A percentile compares a stretch with the other conserved stretches of the same genome.
These are phyloP conservation scores for Kazachstania bromeliacearum DNA, from an alignment of 805 yeast genomes.

Conservation along the genomic window DNA sequence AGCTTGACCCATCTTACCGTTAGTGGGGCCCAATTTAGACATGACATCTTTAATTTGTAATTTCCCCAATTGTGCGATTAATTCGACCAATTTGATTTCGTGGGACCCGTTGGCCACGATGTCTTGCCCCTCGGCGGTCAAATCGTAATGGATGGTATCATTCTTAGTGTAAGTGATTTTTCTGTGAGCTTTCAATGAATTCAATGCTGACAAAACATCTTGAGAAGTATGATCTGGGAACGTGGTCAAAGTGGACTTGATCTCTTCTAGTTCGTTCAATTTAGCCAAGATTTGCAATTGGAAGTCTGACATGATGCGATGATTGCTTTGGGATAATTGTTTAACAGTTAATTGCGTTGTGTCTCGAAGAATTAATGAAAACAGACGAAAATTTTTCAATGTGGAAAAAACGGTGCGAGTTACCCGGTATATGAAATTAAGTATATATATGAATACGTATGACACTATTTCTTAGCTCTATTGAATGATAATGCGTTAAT, in stretches of 20 bases:
- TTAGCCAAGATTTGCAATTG: conserved; percentile 54
- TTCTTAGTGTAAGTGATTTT: conserved; percentile 67
- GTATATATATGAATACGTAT: too few species aligned
- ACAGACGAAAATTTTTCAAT: too few species aligned
- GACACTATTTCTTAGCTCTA: conserved; percentile 14
- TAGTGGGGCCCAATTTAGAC: conserved; percentile 60
- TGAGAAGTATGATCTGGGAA: conserved; percentile 61
- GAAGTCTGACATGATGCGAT: conserved; percentile 49
- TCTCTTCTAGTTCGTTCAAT: conserved; percentile 52
- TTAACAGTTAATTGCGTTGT: too few species aligned
- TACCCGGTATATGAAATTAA: too few species aligned
- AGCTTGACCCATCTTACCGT: conserved; percentile 91
- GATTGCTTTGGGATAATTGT: background rate
- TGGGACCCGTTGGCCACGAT: conserved; percentile 79
- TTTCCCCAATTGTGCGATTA: conserved; percentile 65
- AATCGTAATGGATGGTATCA: conserved; percentile 67
- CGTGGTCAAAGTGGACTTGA: conserved; percentile 56
- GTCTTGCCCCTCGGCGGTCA: conserved; percentile 75
- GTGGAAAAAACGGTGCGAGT: too few species aligned
- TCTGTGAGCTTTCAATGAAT: conserved; percentile 73
- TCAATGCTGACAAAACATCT: conserved; percentile 70
- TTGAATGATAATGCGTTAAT: conserved; percentile 15
- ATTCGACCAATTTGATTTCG: conserved; percentile 74
- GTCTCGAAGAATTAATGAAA: too few species aligned
- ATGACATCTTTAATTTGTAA: conserved; percentile 68